Evolutionary conservation across 148 eudicot species (phyloP).

Genomic region (Cornus controversa): DNA sequence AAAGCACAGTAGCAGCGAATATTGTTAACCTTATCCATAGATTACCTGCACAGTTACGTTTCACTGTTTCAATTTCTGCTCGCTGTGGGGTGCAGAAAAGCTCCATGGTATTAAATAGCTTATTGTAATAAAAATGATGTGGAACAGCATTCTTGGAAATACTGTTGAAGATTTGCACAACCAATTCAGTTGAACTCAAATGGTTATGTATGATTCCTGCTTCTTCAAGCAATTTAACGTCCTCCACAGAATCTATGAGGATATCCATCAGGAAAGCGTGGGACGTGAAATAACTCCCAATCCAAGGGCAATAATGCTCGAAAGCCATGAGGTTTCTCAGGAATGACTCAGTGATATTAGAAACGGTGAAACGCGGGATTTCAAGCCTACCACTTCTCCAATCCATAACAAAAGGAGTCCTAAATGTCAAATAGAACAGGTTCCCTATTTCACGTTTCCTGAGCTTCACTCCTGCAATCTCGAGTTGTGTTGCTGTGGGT

Average conservation of each 20-base stretch:
- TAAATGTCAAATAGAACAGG: no score
- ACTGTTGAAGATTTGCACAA: neutral
- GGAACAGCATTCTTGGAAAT: neutral
- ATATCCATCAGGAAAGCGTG: neutral
- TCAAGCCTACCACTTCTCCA: neutral
- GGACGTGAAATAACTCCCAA: neutral
- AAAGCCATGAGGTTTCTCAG: conserved; percentile 8
- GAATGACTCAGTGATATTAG: neutral
- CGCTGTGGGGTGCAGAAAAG: neutral
- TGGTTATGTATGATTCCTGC: neutral
- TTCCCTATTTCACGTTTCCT: no score
- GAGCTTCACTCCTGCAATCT: neutral
- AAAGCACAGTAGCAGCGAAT: no score
- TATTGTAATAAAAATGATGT: neutral
- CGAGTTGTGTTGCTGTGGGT: neutral
- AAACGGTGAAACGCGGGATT: neutral
- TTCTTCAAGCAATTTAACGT: neutral
- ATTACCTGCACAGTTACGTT: no score
- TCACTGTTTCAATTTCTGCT: no score
- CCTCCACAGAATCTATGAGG: neutral
- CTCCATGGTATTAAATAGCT: neutral
- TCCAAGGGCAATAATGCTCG: neutral
- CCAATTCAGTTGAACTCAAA: neutral
- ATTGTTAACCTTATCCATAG: no score
- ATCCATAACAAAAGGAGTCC: neutral